These are phyloP conservation scores for Epichloe gansuensis DNA, from an alignment of 2,329 filamentous ascomycete genomes.

Conservation along the genomic window DNA sequence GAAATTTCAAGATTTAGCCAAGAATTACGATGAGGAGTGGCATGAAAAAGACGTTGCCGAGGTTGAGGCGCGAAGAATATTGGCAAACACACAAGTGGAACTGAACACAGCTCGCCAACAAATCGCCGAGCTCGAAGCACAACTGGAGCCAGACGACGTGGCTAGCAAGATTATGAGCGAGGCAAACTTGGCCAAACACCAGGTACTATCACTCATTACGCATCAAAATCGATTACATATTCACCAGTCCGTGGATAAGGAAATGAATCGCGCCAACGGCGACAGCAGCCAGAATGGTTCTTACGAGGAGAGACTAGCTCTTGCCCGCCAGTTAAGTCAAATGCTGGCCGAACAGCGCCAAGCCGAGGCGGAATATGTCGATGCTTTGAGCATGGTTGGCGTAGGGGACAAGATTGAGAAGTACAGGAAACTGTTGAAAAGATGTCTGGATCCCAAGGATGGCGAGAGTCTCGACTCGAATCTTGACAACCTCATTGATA, in stretches of 20 bases:
- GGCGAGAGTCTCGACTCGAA: constrained; percentile 55
- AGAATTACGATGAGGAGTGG: constrained; percentile 62
- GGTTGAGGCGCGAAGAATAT: constrained; percentile 51
- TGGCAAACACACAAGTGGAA: constrained; percentile 56
- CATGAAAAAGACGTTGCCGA: constrained; percentile 60
- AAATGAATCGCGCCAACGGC: constrained; percentile 39
- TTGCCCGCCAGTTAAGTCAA: constrained; percentile 44
- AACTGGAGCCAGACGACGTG: constrained; percentile 41
- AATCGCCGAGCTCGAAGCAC: constrained; percentile 42
- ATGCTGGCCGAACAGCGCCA: constrained; percentile 46
- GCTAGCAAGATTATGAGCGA: constrained; percentile 38
- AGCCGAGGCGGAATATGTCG: constrained; percentile 55
- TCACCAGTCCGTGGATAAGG: constrained; percentile 37
- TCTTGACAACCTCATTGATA: constrained; percentile 45
- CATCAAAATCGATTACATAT: constrained; percentile 41
- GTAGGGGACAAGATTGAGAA: constrained; percentile 61
- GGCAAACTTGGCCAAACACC: constrained; percentile 34
- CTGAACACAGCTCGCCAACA: constrained; percentile 47
- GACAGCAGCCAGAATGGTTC: constrained; percentile 29
- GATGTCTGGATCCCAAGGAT: constrained; percentile 54
- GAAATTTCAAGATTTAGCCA: constrained; percentile 57
- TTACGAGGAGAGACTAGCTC: constrained; percentile 40
- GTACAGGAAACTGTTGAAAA: constrained; percentile 56
- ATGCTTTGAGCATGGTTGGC: constrained; percentile 54
- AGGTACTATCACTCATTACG: constrained; percentile 35